Evolutionary conservation across 2,329 filamentous ascomycete genomes (phyloP), one percentile per base, ranked within the genome.

Genomic region (Mariannaea elegans): DNA sequence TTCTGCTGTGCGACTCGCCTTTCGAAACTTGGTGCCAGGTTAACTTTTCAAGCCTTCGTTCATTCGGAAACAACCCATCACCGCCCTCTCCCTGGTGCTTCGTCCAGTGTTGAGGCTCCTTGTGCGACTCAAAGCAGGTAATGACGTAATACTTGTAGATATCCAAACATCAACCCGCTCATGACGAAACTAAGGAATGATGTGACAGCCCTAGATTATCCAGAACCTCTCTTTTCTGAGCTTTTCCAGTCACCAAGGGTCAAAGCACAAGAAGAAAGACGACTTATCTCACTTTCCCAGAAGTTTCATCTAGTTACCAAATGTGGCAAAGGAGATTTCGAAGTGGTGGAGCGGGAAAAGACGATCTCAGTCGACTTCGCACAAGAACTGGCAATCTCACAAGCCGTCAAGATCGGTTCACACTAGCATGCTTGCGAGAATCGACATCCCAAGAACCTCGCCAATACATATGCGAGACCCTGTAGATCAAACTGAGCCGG

Each of bases 401-500:
- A 7, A 12, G 9, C 7, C 7, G 18, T 2, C 4, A 42, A 23
- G 38, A 42, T 21, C 16, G 42, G 13, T 29, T 16, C 16, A 27
- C 42, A 7, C 16, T 36, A 34, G 27, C 29, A 38, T 31, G 41
- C 44, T 27, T 10, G 31, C 23, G 32, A 32, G 31, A 29, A n/a
- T 38, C 13, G 32, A 46, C 46, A 39, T 18, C 39, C 14, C 18
- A n/a, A 36, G 18, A 34, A 29, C 27, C 49, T 54, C 32, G 31
- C 24, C 24, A 38, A 46, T 34, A 46, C n/a, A n/a, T n/a, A n/a
- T 47, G 32, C 31, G 23, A 36, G 41, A 39, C 16, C 51, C 41
- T 54, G 41, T 39, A 54, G 51, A 54, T 47, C 42, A 52, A 52
- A 44, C 49, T 44, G 39, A 41, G 39, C 49, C 49, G 16, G 29